Conservation (phyloP, 75 land plant genomes). For the Pinus taeda region DNA sequence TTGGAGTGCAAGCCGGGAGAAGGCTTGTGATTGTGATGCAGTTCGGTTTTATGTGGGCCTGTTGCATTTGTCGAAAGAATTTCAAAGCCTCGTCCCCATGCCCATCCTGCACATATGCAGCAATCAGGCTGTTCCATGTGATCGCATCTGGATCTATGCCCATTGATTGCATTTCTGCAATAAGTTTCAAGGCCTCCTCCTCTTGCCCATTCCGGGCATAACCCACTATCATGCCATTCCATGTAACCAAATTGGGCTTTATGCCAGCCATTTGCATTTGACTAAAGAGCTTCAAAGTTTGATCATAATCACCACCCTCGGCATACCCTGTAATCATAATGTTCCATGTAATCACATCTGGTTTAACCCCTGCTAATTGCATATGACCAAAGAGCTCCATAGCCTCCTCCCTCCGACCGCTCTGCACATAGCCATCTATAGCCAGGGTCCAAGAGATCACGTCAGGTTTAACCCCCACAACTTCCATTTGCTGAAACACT, state of each 20-base stretch:
- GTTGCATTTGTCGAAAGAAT: conserved; percentile 49
- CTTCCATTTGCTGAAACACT: conserved; percentile 31
- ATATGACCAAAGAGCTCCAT: conserved; percentile 40
- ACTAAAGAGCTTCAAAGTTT: conserved; percentile 49
- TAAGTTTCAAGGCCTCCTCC: conserved; percentile 51
- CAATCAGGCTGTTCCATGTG: conserved; percentile 57
- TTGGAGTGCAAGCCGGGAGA: conserved; percentile 42
- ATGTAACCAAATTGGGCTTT: conserved; percentile 32
- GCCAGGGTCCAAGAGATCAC: too few species aligned
- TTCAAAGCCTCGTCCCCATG: conserved; percentile 37
- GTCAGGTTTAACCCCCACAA: conserved; percentile 13
- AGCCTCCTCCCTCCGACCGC: conserved; percentile 25
- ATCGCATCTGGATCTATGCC: conserved; percentile 33
- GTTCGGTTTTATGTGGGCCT: conserved; percentile 25
- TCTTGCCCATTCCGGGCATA: conserved; percentile 44
- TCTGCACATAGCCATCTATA: too few species aligned
- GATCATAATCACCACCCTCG: conserved; percentile 34
- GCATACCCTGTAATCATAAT: conserved; percentile 53
- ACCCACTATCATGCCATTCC: conserved; percentile 62
- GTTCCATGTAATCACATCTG: conserved; percentile 54
- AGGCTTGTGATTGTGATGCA: conserved; percentile 41
- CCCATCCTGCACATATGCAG: conserved; percentile 43
- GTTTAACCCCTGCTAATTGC: conserved; percentile 16
- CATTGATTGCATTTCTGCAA: conserved; percentile 36
- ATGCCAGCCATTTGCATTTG: conserved; percentile 31